Conservation (phyloP, 164 flowering plant genomes). For the Hamamelis virginiana region DNA sequence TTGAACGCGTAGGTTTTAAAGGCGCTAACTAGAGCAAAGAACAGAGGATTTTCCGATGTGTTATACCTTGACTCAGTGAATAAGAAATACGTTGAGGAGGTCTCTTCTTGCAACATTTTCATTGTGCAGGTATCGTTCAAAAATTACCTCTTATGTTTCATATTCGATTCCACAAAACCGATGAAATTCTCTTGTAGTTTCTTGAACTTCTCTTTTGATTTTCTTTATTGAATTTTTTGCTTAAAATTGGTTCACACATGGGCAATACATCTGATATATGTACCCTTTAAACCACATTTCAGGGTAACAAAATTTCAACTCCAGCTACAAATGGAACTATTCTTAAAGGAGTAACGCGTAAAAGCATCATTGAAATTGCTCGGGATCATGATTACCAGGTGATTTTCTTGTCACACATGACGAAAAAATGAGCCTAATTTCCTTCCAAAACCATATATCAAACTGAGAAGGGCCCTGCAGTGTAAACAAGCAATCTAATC, state of each 20-base stretch:
- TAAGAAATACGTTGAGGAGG: constrained; percentile 63
- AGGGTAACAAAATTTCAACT: constrained; percentile 71
- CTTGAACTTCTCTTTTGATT: too few species aligned
- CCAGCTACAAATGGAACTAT: constrained; percentile 77
- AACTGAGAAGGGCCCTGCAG: too few species aligned
- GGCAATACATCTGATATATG: too few species aligned
- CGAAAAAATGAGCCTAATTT: not conserved
- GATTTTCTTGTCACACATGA: not conserved
- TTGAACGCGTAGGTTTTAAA: constrained; percentile 44
- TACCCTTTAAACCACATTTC: too few species aligned
- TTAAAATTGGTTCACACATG: too few species aligned
- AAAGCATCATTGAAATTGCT: constrained; percentile 78
- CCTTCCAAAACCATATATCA: too few species aligned
- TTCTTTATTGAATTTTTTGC: too few species aligned
- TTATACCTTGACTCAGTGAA: constrained; percentile 57
- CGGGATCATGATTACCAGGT: constrained; percentile 69
- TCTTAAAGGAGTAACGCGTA: constrained; percentile 76
- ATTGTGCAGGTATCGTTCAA: constrained; percentile 52
- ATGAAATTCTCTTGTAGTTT: too few species aligned
- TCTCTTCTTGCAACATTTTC: constrained; percentile 67
- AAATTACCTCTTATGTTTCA: not conserved
- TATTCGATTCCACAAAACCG: not conserved
- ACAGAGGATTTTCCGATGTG: constrained; percentile 67
- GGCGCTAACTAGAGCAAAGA: constrained; percentile 47
- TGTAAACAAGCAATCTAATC: too few species aligned